Evolutionary conservation across 352 stramenopile species (phyloP).

Genomic region (Ophiocytium majus): DNA sequence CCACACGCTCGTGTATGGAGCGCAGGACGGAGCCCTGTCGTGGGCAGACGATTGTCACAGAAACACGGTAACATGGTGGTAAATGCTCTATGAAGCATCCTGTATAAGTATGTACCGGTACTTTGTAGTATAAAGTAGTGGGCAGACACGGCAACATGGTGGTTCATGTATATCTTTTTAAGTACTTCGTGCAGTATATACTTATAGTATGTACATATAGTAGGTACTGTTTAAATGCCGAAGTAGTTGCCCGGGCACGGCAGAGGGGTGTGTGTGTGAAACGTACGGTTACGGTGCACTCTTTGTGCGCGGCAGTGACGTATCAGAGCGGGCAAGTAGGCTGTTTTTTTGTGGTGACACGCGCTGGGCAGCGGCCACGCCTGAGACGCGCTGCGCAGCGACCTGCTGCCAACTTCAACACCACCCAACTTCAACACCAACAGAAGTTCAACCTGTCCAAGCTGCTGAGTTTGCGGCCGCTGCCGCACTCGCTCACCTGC

Average conservation of each 20-base stretch:
- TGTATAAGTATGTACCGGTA: background rate
- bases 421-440: conserved; percentile 89
- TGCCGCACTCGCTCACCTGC: no score
- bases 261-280: no score
- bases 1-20: conserved; percentile 74
- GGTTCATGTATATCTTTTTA: background rate
- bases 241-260: no score
- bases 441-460: no score
- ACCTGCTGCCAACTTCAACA: conserved; percentile 66
- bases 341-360: no score
- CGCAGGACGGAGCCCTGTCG: conserved; percentile 66
- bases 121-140: conserved; percentile 4
- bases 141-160: background rate
- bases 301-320: no score
- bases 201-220: background rate
- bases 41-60: background rate
- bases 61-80: background rate
- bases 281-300: no score
- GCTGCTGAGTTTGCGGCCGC: no score
- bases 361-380: conserved; percentile 66
- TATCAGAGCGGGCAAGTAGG: no score
- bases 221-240: no score
- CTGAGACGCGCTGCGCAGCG: conserved; percentile 70
- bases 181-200: background rate
- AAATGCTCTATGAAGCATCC: background rate